These are phyloP conservation scores for Ormosia semicastrata DNA, from an alignment of 306 rosid species.

Conservation along the genomic window DNA sequence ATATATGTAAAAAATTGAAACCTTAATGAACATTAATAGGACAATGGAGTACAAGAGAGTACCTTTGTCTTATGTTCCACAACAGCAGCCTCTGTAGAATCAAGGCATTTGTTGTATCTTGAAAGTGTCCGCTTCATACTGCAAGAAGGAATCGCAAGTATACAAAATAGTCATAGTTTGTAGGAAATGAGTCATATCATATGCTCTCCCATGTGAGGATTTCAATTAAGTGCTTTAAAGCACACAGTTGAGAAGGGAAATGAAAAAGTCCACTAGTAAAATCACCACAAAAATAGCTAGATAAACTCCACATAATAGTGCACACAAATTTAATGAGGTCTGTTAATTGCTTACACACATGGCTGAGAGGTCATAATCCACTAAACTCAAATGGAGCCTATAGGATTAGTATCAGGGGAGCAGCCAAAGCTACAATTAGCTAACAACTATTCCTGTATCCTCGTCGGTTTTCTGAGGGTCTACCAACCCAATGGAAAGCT, in stretches of 20 bases:
- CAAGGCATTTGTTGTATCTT: constrained; percentile 75
- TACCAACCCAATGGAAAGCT: background rate
- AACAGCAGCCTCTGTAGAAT: constrained; percentile 47
- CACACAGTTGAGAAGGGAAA: background rate
- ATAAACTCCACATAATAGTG: background rate
- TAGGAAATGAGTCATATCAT: background rate
- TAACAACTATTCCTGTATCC: background rate
- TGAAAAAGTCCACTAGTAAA: background rate
- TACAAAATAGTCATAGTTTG: background rate
- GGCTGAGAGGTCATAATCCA: background rate
- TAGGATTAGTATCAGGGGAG: background rate
- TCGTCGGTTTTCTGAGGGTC: background rate
- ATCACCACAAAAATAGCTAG: background rate
- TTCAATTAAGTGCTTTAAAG: background rate
- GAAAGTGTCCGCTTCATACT: constrained; percentile 80
- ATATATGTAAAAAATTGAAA: background rate
- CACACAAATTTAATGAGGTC: background rate
- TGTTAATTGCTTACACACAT: background rate
- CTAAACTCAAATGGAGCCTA: background rate
- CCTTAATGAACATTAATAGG: background rate
- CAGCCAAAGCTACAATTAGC: background rate
- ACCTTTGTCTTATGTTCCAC: constrained; percentile 65
- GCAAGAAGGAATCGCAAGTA: constrained; percentile 25
- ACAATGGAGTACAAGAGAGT: constrained; percentile 12
- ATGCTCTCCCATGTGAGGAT: background rate